These are phyloP conservation scores for Catenaria anguillulae DNA, from an alignment of 371 early-diverging fungal species.

Conservation along the genomic window DNA sequence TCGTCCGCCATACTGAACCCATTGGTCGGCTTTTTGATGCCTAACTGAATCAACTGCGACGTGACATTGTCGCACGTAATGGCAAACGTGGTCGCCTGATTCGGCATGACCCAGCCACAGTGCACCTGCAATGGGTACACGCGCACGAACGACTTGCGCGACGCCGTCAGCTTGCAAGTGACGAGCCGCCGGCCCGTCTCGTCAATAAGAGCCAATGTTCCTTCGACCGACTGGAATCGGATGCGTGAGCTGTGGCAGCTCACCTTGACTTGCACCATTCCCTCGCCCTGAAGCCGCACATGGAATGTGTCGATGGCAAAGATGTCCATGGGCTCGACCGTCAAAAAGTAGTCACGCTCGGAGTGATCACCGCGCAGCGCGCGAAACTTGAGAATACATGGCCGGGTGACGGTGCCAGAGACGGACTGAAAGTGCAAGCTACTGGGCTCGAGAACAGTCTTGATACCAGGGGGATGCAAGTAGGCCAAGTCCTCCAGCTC, in stretches of 20 bases:
- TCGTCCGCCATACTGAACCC: conserved; percentile 17
- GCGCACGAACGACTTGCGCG: conserved; percentile 26
- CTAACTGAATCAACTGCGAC: neutral
- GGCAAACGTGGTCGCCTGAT: conserved; percentile 21
- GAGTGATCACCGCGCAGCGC: conserved; percentile 33
- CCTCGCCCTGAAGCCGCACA: conserved; percentile 35
- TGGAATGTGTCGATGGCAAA: conserved; percentile 27
- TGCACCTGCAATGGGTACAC: conserved; percentile 24
- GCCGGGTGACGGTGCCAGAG: conserved; percentile 23
- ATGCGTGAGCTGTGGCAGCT: conserved; percentile 27
- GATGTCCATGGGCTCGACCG: conserved; percentile 30
- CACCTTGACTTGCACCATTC: conserved; percentile 25
- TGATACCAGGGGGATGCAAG: conserved; percentile 18
- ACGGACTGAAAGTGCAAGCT: conserved; percentile 29
- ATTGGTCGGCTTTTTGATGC: neutral
- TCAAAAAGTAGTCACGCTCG: conserved; percentile 34
- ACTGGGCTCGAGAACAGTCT: conserved; percentile 21
- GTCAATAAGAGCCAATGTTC: conserved; percentile 30
- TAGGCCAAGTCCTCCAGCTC: conserved; percentile 27
- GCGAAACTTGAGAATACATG: conserved; percentile 24
- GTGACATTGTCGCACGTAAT: conserved; percentile 28
- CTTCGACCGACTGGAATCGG: conserved; percentile 25
- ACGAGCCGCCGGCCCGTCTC: conserved; percentile 30
- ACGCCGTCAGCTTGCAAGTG: conserved; percentile 22
- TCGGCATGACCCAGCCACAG: conserved; percentile 39